phyloP scores from a whole-genome alignment of 176 grass and related monocot genomes.

The Aegilops sharonensis region DNA sequence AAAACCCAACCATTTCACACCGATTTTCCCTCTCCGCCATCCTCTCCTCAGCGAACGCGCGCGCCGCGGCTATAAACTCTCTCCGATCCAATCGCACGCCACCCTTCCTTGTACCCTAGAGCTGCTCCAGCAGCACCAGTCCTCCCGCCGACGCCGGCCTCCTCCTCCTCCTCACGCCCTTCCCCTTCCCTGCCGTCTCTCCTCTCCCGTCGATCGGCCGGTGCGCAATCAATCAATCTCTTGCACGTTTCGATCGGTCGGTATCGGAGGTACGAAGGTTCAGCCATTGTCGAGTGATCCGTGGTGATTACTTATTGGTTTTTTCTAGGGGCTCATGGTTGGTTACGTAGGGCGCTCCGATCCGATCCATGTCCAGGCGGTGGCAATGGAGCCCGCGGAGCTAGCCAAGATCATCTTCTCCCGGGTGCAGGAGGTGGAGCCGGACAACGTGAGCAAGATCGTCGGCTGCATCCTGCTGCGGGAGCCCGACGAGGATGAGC shows the following conservation, averaged over 20 bases:
- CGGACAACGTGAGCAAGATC: slow-evolving; percentile 66
- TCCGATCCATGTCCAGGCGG: slow-evolving; percentile 22
- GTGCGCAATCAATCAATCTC: neutral
- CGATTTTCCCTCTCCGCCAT: slow-evolving; percentile 9
- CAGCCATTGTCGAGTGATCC: neutral
- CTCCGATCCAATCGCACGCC: neutral
- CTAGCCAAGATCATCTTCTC: slow-evolving; percentile 52
- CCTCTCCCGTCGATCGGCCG: neutral
- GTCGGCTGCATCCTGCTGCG: slow-evolving; percentile 71
- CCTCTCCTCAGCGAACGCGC: slow-evolving; percentile 8
- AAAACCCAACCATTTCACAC: slow-evolving; percentile 12
- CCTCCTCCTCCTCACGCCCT: too few relatives aligned
- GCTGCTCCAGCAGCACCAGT: neutral
- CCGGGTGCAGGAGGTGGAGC: slow-evolving; percentile 62
- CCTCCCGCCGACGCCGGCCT: neutral
- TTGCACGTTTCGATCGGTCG: neutral
- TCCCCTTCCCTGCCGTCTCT: too few relatives aligned
- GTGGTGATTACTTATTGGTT: neutral
- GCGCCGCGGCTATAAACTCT: slow-evolving; percentile 20
- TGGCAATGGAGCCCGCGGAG: slow-evolving; percentile 66
- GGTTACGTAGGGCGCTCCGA: neutral
- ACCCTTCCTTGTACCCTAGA: slow-evolving; percentile 1
- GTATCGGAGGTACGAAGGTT: neutral
- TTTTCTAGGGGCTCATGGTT: neutral
- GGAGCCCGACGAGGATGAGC: slow-evolving; percentile 57